A percentile compares a stretch with the other conserved stretches of the same genome.
Conservation (phyloP, 148 eudicot genomes). For the Rhododendron henanense region DNA sequence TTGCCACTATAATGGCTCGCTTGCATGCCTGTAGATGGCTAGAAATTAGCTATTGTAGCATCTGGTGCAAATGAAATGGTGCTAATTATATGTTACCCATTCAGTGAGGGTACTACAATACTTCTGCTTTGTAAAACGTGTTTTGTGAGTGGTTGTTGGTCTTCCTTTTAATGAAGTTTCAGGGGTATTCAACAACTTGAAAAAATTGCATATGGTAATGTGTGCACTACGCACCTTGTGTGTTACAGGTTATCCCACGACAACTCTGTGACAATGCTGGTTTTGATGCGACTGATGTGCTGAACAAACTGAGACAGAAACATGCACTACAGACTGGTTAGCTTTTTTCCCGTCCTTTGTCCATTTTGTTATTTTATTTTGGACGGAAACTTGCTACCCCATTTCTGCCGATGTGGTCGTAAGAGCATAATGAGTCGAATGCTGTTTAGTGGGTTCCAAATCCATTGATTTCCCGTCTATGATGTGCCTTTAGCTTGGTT, state of each 20-base stretch:
- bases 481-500: not conserved
- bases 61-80: not conserved
- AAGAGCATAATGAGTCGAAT: not conserved
- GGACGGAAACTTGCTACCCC: not conserved
- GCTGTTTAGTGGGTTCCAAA: not conserved
- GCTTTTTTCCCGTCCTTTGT: not conserved
- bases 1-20: not conserved
- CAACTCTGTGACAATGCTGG: constrained; percentile 99
- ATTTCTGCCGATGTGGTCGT: not conserved
- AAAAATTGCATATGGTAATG: not conserved
- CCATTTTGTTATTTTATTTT: not conserved
- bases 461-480: not conserved
- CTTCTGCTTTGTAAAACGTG: not conserved
- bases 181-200: not conserved
- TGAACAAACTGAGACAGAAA: constrained; percentile 93
- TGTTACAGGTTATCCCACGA: constrained; percentile 83
- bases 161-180: not conserved
- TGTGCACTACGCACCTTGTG: not conserved
- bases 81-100: not conserved
- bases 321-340: constrained; percentile 91
- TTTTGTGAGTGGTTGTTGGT: not conserved
- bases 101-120: not conserved
- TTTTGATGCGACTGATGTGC: constrained; percentile 98
- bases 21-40: not conserved
- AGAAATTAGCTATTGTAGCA: not conserved